A percentile compares a stretch with the other conserved stretches of the same genome.
These are phyloP conservation scores for Dioszegia aurantiaca DNA, from an alignment of 768 basidiomycete species.

Conservation along the genomic window DNA sequence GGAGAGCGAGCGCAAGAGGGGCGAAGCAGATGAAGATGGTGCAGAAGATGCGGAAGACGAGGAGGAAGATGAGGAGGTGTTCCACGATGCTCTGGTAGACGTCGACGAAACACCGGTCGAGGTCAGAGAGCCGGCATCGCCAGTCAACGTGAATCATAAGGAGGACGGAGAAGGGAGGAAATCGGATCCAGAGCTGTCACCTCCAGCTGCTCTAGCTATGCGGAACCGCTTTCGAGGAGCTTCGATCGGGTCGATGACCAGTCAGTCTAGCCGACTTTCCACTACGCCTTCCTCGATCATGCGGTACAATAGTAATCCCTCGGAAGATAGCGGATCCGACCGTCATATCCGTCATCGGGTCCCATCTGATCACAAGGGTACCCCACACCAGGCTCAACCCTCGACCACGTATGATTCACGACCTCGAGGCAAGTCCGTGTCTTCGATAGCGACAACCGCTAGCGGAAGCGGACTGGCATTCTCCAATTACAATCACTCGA, in stretches of 20 bases:
- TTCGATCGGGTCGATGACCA: constrained; percentile 27
- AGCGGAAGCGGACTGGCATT: constrained; percentile 7
- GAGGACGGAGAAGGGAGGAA: neutral
- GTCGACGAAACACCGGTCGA: constrained; percentile 12
- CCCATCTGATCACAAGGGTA: constrained; percentile 4
- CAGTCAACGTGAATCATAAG: constrained; percentile 5
- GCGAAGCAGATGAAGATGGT: constrained; percentile 11
- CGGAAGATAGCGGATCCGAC: constrained; percentile 19
- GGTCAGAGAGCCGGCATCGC: neutral
- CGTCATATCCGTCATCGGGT: constrained; percentile 1
- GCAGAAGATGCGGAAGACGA: constrained; percentile 13
- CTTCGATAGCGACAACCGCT: constrained; percentile 12
- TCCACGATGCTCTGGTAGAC: constrained; percentile 16
- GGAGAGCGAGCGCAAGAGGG: constrained; percentile 18
- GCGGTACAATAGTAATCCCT: constrained; percentile 18
- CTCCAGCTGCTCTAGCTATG: neutral
- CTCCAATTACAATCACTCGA: constrained; percentile 19
- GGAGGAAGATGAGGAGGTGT: constrained; percentile 22
- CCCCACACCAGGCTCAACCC: neutral
- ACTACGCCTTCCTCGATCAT: constrained; percentile 25
- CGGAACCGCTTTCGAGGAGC: constrained; percentile 23
- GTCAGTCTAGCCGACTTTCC: constrained; percentile 26
- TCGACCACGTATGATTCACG: constrained; percentile 24
- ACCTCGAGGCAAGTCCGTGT: constrained; percentile 41
- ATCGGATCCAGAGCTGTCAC: neutral